A percentile compares a stretch with the other conserved stretches of the same genome.
Evolutionary conservation across 2,329 filamentous ascomycete species (phyloP).

Genomic region (Teratosphaeria zuluensis): DNA sequence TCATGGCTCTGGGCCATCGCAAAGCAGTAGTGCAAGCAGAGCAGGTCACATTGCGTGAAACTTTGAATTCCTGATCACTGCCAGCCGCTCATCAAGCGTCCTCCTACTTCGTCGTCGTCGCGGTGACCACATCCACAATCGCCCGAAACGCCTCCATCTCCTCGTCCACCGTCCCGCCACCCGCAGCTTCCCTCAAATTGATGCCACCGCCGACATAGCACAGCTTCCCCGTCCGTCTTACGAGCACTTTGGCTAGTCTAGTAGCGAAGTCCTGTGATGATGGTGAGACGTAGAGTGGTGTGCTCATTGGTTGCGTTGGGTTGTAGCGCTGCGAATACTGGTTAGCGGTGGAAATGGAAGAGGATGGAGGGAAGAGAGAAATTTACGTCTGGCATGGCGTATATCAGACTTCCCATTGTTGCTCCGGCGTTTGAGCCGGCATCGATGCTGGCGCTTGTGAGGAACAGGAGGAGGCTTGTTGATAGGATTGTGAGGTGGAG

Average conservation of each 20-base stretch:
- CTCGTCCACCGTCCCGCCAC: slow-evolving; percentile 78
- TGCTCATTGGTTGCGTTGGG: slow-evolving; percentile 57
- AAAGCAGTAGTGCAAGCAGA: too few relatives aligned
- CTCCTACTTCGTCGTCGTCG: slow-evolving; percentile 33
- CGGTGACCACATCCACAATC: slow-evolving; percentile 60
- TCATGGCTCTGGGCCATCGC: too few relatives aligned
- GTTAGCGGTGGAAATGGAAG: not conserved
- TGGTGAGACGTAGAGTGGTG: slow-evolving; percentile 66
- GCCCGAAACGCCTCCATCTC: slow-evolving; percentile 81
- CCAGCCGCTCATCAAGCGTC: not conserved
- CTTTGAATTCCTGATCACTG: too few relatives aligned
- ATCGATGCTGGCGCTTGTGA: slow-evolving; percentile 45
- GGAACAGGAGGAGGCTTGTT: slow-evolving; percentile 46
- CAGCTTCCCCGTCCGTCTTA: slow-evolving; percentile 60
- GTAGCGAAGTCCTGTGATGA: slow-evolving; percentile 77
- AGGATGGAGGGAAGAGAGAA: not conserved
- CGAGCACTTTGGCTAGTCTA: slow-evolving; percentile 72
- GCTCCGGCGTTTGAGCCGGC: slow-evolving; percentile 30
- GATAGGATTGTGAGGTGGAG: slow-evolving; percentile 47
- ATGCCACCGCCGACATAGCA: slow-evolving; percentile 90
- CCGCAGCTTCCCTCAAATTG: slow-evolving; percentile 60
- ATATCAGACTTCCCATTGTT: slow-evolving; percentile 78
- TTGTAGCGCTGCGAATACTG: slow-evolving; percentile 17
- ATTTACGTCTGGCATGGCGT: slow-evolving; percentile 78
- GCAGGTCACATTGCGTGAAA: not conserved